A percentile compares a stretch with the other conserved stretches of the same genome.
phyloP scores from a whole-genome alignment of 176 grass and related monocot genomes.

The Oryza glaberrima region DNA sequence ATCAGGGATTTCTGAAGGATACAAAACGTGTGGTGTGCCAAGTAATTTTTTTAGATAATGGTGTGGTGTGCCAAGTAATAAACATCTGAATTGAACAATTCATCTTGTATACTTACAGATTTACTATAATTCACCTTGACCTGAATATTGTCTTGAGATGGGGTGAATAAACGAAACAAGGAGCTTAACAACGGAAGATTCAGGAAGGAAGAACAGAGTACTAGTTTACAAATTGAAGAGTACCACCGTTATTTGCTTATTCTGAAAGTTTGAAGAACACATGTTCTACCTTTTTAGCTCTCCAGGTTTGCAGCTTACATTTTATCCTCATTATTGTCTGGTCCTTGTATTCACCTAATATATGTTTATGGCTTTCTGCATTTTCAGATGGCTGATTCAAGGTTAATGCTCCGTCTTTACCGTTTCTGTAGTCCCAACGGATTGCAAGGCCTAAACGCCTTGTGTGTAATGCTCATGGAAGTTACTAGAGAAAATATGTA shows the following conservation, averaged over 20 bases:
- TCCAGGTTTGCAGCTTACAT: slow-evolving; percentile 10
- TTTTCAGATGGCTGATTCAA: neutral
- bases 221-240: neutral
- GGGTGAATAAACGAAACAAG: neutral
- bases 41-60: neutral
- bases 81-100: neutral
- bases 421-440: neutral
- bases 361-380: neutral
- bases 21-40: neutral
- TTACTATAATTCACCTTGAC: neutral
- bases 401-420: neutral
- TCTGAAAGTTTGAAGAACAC: neutral
- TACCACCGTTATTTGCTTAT: neutral
- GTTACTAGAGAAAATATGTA: no score
- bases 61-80: neutral
- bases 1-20: neutral
- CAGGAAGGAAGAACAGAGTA: neutral
- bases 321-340: neutral
- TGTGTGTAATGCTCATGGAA: neutral
- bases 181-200: neutral
- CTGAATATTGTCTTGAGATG: neutral
- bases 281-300: neutral
- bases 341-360: neutral
- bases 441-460: neutral
- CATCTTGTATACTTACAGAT: neutral